Conservation (phyloP, 2,329 filamentous ascomycete genomes). For the Diaporthe sp. region DNA sequence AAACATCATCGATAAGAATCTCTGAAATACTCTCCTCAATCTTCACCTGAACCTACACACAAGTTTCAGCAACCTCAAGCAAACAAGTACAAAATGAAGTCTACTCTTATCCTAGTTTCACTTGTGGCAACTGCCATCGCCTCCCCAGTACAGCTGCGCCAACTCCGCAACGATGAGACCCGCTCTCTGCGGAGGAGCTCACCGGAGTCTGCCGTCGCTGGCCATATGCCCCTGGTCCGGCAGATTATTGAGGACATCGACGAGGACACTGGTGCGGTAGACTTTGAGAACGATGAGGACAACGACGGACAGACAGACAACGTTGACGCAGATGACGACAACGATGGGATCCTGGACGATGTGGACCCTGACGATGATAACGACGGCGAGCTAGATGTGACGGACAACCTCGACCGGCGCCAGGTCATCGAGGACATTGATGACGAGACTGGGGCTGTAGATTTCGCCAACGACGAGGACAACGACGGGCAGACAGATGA, state of each 20-base stretch:
- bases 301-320: background rate
- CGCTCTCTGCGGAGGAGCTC: background rate
- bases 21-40: background rate
- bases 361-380: conserved; percentile 10
- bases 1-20: background rate
- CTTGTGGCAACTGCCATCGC: conserved; percentile 10
- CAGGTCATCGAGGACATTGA: background rate
- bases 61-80: background rate
- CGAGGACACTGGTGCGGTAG: background rate
- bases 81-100: background rate
- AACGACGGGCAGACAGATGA: background rate
- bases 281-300: conserved; percentile 11
- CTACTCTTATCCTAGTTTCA: conserved; percentile 11
- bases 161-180: conserved; percentile 13
- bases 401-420: background rate
- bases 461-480: background rate
- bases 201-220: background rate
- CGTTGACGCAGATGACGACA: background rate
- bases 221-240: background rate
- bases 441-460: background rate
- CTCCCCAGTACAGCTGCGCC: conserved; percentile 1
- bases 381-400: conserved; percentile 3
- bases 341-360: background rate
- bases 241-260: background rate
- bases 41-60: background rate